Base-by-base conservation (phyloP, 2,329 filamentous ascomycete species). In the Colletotrichum eleusines region DNA sequence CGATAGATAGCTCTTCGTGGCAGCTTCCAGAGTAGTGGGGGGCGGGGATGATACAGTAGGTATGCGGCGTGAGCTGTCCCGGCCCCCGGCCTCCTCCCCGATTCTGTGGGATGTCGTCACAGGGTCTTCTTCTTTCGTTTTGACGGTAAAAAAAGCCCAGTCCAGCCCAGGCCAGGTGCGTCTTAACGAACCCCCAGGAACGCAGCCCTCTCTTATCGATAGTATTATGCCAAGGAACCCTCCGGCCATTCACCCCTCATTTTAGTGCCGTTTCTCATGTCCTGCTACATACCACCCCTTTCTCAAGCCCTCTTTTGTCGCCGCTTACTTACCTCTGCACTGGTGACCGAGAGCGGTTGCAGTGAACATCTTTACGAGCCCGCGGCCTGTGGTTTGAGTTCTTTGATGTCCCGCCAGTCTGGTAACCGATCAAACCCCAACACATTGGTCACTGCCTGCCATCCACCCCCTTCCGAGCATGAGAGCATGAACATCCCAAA, bases 51-150 rank as follows among this genome's bases (percentile, higher is more conserved):
- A n/a, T n/a, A n/a, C n/a, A n/a, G n/a, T n/a, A n/a, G 60, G 46
- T 51, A 46, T 62, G 33, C 33, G 44, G 58, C 18, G 42, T 35
- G 46, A 53, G 59, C 23, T 38, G 33, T 51, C 28, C 58, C 20
- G 42, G n/a, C 2, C 42, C n/a, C 58, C 35, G 26, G 54, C 14
- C 48, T 14, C 26, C 44, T n/a, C 20, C 9, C n/a, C 14, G 31
- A 38, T 50, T 46, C 9, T 38, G 31, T 51, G 59, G 59, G 44
- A 63, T 63, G 60, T 54, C 60, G 60, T 54, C 48, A 53, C 60
- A 63, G 60, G 60, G 60, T 54, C 60, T 33, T 53, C 6, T 57
- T 42, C 54, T 28, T 26, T 58, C 40, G 38, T 59, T 54, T 18
- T 63, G 48, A 48, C 60, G 48, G 60, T 63, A 54, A 54, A 54